phyloP scores from a whole-genome alignment of 2,329 filamentous ascomycete species.

The Aureobasidium sp. region DNA sequence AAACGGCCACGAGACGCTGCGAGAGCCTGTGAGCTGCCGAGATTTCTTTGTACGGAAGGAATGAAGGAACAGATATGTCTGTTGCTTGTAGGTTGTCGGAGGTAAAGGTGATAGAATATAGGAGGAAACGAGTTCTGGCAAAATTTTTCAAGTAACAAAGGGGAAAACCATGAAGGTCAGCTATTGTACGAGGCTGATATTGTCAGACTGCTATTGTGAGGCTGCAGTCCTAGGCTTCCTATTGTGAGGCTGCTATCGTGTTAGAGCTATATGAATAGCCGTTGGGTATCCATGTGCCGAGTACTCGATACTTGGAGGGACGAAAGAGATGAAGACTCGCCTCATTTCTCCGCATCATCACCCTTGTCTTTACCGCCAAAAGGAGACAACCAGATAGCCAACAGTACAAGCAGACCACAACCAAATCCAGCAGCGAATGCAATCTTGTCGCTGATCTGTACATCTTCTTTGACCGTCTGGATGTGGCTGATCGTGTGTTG shows the following conservation, averaged over 20 bases:
- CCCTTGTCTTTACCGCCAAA: background rate
- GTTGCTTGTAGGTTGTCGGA: background rate
- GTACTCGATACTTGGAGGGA: background rate
- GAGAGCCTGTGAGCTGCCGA: background rate
- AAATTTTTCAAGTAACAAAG: background rate
- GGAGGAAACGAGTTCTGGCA: background rate
- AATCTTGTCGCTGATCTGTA: conserved; percentile 10
- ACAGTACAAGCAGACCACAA: background rate
- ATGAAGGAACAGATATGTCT: background rate
- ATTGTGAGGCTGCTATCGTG: background rate
- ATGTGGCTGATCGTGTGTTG: background rate
- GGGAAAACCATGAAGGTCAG: no score
- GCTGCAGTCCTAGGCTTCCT: background rate
- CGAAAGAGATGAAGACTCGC: no score
- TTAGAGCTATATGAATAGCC: background rate
- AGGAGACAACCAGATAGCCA: background rate
- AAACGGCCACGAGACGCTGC: background rate
- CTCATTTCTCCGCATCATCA: background rate
- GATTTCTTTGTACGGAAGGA: no score
- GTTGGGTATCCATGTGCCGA: background rate
- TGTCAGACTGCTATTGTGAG: background rate
- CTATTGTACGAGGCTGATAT: background rate
- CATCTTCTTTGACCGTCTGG: background rate
- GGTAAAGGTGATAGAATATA: background rate
- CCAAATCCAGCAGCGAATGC: conserved; percentile 3